Evolutionary conservation across 805 yeast species (phyloP).

Genomic region (Hanseniaspora vineae): DNA sequence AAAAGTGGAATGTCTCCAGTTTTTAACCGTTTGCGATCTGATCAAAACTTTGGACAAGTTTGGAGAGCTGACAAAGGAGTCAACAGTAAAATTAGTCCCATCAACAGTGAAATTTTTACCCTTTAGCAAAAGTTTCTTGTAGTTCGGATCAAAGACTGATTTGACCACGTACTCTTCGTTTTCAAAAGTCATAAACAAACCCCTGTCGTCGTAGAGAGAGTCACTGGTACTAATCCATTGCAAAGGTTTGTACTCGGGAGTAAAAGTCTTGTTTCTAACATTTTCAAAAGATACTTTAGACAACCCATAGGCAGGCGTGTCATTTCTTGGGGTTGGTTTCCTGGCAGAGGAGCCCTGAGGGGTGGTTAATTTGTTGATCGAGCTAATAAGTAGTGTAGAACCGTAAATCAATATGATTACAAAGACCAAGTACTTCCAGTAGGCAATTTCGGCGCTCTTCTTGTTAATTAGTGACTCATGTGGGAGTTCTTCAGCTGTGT

Average conservation of each 20-base stretch:
- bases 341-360: too few relatives aligned
- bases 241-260: slow-evolving; percentile 37
- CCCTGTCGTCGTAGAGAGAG: slow-evolving; percentile 42
- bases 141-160: slow-evolving; percentile 32
- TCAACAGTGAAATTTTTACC: slow-evolving; percentile 33
- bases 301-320: slow-evolving; percentile 4
- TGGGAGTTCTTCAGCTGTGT: background rate
- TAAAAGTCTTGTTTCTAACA: slow-evolving; percentile 43
- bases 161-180: slow-evolving; percentile 41
- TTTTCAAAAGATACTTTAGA: slow-evolving; percentile 26
- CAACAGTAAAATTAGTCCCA: slow-evolving; percentile 32
- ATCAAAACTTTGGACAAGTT: slow-evolving; percentile 46
- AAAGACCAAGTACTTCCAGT: background rate
- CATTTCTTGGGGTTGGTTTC: background rate
- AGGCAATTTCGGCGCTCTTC: background rate
- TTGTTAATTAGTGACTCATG: background rate
- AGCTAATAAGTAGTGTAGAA: background rate
- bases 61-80: slow-evolving; percentile 51
- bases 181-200: slow-evolving; percentile 46
- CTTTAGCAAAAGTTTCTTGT: slow-evolving; percentile 34
- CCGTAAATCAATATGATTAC: slow-evolving; percentile 3
- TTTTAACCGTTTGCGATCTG: slow-evolving; percentile 46
- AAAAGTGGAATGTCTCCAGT: slow-evolving; percentile 41
- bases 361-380: background rate
- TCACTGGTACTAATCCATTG: slow-evolving; percentile 57